A percentile compares a stretch with the other conserved stretches of the same genome.
These are phyloP conservation scores for Earliella scabrosa DNA, from an alignment of 1,284 basidiomycete species.

Conservation along the genomic window DNA sequence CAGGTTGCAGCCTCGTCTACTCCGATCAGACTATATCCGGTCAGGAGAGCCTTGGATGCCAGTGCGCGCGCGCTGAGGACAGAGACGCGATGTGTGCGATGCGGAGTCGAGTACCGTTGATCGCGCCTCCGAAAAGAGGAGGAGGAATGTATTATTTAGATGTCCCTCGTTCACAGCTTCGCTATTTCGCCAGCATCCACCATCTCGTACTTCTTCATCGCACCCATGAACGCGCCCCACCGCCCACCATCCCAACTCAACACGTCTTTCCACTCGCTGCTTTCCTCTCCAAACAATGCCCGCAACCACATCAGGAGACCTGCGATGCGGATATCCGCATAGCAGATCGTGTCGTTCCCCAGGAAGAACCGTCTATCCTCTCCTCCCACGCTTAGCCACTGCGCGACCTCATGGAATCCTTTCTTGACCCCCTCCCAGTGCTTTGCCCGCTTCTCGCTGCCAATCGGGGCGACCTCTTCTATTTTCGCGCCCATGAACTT, in stretches of 20 bases:
- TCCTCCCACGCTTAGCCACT: conserved; percentile 34
- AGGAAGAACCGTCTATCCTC: conserved; percentile 31
- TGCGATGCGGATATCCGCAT: conserved; percentile 42
- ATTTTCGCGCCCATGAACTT: conserved; percentile 37
- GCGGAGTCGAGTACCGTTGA: too few species aligned
- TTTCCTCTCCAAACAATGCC: conserved; percentile 38
- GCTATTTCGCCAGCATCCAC: conserved; percentile 7
- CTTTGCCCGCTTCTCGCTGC: conserved; percentile 28
- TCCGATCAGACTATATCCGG: too few species aligned
- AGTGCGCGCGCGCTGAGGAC: too few species aligned
- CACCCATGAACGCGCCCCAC: conserved; percentile 40
- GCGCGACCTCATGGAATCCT: too few species aligned
- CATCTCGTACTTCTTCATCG: conserved; percentile 36
- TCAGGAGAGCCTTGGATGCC: too few species aligned
- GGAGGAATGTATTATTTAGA: too few species aligned
- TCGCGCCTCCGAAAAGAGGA: too few species aligned
- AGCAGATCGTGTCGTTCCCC: conserved; percentile 34
- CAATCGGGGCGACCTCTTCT: conserved; percentile 39
- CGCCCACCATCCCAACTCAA: conserved; percentile 40
- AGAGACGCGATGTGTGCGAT: too few species aligned
- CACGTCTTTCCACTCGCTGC: conserved; percentile 43
- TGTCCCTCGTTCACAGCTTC: neutral
- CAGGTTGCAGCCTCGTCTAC: too few species aligned
- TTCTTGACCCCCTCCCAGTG: conserved; percentile 39
- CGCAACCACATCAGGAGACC: conserved; percentile 35